A percentile compares a stretch with the other conserved stretches of the same genome.
Evolutionary conservation across 257 asterid species (phyloP).

Genomic region (Rhazya stricta): DNA sequence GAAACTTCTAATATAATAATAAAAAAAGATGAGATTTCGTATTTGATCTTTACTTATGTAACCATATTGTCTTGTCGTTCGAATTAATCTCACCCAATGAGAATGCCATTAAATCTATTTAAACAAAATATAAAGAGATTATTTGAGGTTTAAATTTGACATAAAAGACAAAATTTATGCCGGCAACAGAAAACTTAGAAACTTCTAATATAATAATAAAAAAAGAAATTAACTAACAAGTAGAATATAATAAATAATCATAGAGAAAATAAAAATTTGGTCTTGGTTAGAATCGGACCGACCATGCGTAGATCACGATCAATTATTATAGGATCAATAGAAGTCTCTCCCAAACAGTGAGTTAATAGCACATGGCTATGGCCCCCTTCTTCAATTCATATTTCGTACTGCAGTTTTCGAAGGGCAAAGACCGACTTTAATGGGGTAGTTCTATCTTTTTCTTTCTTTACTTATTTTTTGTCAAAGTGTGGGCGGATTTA

Average conservation of each 20-base stretch:
- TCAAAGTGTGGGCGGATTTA: conserved; percentile 31
- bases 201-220: background rate
- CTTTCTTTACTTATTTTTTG: background rate
- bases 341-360: conserved; percentile 2
- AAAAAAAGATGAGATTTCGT: no score
- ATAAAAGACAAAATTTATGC: background rate
- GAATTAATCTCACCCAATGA: no score
- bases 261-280: background rate
- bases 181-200: background rate
- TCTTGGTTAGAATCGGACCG: conserved; percentile 17
- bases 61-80: no score
- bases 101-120: no score
- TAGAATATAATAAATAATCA: background rate
- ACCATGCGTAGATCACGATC: conserved; percentile 23
- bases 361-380: conserved; percentile 21
- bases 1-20: background rate
- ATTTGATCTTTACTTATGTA: no score
- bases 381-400: background rate
- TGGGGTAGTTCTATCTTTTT: no score
- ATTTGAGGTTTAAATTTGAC: conserved; percentile 12
- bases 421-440: background rate
- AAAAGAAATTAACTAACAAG: no score
- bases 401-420: background rate
- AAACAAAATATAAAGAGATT: background rate
- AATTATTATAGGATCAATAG: background rate